Evolutionary conservation across 2,329 filamentous ascomycete species (phyloP), one percentile per base, ranked within the genome.

Genomic region (Plectosphaerella sp.): DNA sequence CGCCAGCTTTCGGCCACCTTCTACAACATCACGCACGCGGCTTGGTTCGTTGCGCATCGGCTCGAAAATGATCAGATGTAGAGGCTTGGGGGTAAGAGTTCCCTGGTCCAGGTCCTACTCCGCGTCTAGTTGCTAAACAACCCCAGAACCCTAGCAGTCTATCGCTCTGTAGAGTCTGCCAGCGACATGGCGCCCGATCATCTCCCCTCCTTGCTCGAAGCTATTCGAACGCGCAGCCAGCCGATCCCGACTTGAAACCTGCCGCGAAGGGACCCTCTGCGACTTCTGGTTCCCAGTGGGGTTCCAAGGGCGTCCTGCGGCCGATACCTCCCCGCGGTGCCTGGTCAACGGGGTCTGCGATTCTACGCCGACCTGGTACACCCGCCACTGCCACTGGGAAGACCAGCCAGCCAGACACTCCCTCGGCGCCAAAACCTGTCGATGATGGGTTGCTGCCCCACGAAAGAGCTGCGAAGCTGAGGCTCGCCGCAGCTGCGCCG

Each of bases 131-230:
- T 14, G 28, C 50, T 61, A 48, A 48, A 58, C 47, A 50, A 45
- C 49, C 41, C 18, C 49, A 73, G 71, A 64, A 66, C 59, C 68
- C 63, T 54, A 61, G 63, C 58, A 65, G 66, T 61, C 63, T 66
- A 48, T 74, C 72, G 60, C 63, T 74, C 48, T 75, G 72, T 67
- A 62, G 67, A 47, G 61, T 65, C 59, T 75, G 72, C 60, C 68
- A 65, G 54, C 64, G 64, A 50, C 52, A 50, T 47, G 50, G 50
- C 12, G 16, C 45, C 50, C 50, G 25, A 48, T 18, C 47, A 35
- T 42, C 20, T 16, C 45, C 35, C 39, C 47, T 33, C 28, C 28
- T 33, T 12, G 45, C 47, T n/a, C 55, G 54, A 28, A 53, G n/a
- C 52, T 57, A 58, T 36, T 54, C 54, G 12, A 39, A 51, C 20